A percentile compares a stretch with the other conserved stretches of the same genome.
These are phyloP conservation scores for Phylloporus rhodoxanthus DNA, from an alignment of 768 basidiomycete species.

Conservation along the genomic window DNA sequence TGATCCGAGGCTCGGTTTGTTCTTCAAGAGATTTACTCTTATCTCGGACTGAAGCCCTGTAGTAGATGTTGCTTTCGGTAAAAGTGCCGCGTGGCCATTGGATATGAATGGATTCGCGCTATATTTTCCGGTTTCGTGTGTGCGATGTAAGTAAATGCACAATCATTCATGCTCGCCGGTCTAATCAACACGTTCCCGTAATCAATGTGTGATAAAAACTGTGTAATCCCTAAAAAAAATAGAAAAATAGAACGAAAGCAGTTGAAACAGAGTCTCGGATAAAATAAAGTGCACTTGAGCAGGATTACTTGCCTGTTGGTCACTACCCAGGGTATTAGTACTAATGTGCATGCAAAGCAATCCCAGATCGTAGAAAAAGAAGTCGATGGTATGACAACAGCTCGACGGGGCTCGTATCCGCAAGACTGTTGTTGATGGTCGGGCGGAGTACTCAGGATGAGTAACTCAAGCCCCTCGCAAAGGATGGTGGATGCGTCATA, in stretches of 20 bases:
- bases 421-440: background rate
- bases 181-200: background rate
- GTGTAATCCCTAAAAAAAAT: background rate
- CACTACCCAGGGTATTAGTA: background rate
- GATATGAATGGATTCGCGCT: too few relatives aligned
- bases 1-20: too few relatives aligned
- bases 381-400: background rate
- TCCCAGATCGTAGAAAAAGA: background rate
- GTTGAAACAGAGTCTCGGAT: too few relatives aligned
- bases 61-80: too few relatives aligned
- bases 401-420: too few relatives aligned
- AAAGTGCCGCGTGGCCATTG: too few relatives aligned
- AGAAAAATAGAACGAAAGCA: background rate
- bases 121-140: background rate
- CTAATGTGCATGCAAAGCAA: background rate
- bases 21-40: too few relatives aligned
- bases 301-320: too few relatives aligned
- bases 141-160: background rate
- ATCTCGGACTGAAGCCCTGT: too few relatives aligned
- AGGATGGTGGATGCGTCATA: constrained; percentile 5
- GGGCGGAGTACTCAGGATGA: constrained; percentile 7
- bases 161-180: background rate
- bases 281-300: background rate
- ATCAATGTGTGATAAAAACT: background rate
- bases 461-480: constrained; percentile 26